Base-by-base conservation (phyloP, 306 rosid species). In the Castanea crenata region DNA sequence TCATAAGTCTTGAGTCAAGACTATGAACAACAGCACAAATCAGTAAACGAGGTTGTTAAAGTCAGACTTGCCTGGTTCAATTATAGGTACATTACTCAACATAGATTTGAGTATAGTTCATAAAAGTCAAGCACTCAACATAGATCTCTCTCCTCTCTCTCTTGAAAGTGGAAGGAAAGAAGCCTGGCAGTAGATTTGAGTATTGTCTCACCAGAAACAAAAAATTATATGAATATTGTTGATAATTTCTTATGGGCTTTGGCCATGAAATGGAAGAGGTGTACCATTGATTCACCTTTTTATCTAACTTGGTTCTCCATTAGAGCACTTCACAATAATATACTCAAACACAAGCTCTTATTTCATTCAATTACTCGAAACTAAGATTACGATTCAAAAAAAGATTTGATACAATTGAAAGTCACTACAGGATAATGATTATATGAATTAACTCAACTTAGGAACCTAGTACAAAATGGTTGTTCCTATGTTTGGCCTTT, bases 71-170 rank as follows among this genome's bases (percentile, higher is more conserved):
- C 93, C 96, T 32, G 94, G 83, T 88, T 94, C 97, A 38, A 92
- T 83, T 41, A 92, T 90, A 25, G 98, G 97, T 69, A 92, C 97
- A 80, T 90, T 92, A 85, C 97, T 89, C 87, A 92, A 80, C 86
- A 97, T 88, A 79, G 89, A 92, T 82, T 94, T 92, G 55, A 92
- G 97, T 71, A 94, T 1, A 29, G 31, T 29, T 29, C 31, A 29
- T 29, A 0, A 90, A 68, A 94, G 87, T 82, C 92, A 71, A 55
- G 92, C 93, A 9, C 91, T 87, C 89, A 94, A 70, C 97, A 92
- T 94, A 46, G 87, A 80, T 61, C 92, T 90, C 14, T 88, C 86
- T 38, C 54, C 31, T 29, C 31, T 29, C 31, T 29, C 31, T 29
- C 3, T 78, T 61, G 92, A 75, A 58, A 91, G 88, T 2, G 97